Evolutionary conservation across 2,329 filamentous ascomycete genomes (phyloP).

Genomic region (Dendrostoma leiphaemia): DNA sequence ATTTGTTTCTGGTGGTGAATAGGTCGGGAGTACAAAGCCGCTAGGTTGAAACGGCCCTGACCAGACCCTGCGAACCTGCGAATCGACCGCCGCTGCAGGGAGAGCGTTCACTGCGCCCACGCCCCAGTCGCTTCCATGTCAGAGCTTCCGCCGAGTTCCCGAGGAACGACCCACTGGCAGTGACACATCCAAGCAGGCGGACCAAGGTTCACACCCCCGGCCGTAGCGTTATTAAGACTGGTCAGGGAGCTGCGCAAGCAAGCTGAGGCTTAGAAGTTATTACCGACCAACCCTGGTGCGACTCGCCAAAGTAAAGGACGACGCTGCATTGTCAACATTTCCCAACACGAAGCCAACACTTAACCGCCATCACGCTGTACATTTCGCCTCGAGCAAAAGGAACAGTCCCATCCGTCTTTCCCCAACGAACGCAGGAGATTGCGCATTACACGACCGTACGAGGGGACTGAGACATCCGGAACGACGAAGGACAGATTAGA

Average conservation of each 20-base stretch:
- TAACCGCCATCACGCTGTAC: not conserved
- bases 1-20: slow-evolving; percentile 15
- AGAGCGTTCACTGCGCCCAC: slow-evolving; percentile 2
- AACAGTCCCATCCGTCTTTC: too few species aligned
- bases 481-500: slow-evolving; percentile 3
- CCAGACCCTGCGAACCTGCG: slow-evolving; percentile 3
- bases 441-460: not conserved
- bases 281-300: slow-evolving; percentile 8
- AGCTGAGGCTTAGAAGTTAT: slow-evolving; percentile 19
- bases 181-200: not conserved
- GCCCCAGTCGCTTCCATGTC: not conserved
- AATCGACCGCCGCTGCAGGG: not conserved
- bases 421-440: not conserved
- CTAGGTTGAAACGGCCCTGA: slow-evolving; percentile 9
- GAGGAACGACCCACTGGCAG: not conserved
- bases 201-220: not conserved
- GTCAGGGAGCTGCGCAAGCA: slow-evolving; percentile 15
- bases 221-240: slow-evolving; percentile 4
- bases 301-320: not conserved
- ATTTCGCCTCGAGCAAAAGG: too few species aligned
- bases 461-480: not conserved
- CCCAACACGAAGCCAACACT: not conserved
- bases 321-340: not conserved
- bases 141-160: not conserved
- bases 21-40: slow-evolving; percentile 4